Conservation (phyloP, 176 grass and related monocot species). For the Aegilops longissima region DNA sequence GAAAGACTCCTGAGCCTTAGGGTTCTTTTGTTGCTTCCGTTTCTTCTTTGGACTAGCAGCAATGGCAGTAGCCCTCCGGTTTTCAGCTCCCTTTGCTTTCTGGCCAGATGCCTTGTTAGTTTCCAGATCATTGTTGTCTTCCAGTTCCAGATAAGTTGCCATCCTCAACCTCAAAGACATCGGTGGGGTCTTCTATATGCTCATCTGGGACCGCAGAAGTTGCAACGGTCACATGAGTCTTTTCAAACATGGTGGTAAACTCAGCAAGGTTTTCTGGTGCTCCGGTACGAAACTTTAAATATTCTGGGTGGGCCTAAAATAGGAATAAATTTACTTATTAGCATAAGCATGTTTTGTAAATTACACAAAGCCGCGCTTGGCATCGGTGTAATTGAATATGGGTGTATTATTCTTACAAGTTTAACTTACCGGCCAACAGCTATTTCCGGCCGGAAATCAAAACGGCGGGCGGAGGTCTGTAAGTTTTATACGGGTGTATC, state of each 20-base stretch:
- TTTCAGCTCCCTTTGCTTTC: not conserved
- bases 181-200: slow-evolving; percentile 6
- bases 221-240: not conserved
- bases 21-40: not conserved
- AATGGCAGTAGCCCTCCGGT: not conserved
- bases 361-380: not conserved
- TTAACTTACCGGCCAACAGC: too few relatives aligned
- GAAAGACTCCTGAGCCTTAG: not conserved
- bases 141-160: not conserved
- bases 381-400: too few relatives aligned
- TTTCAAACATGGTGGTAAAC: not conserved
- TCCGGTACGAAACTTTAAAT: not conserved
- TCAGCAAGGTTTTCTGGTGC: slow-evolving; percentile 8
- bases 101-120: not conserved
- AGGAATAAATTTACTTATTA: not conserved
- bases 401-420: too few relatives aligned
- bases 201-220: not conserved
- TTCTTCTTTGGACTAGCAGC: slow-evolving; percentile 17
- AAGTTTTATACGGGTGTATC: too few relatives aligned
- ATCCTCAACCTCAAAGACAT: not conserved
- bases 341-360: not conserved
- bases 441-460: too few relatives aligned
- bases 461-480: too few relatives aligned
- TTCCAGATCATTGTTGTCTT: not conserved
- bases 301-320: slow-evolving; percentile 12